Evolutionary conservation across 768 basidiomycete species (phyloP).

Genomic region (Leccinum aurantiacum): DNA sequence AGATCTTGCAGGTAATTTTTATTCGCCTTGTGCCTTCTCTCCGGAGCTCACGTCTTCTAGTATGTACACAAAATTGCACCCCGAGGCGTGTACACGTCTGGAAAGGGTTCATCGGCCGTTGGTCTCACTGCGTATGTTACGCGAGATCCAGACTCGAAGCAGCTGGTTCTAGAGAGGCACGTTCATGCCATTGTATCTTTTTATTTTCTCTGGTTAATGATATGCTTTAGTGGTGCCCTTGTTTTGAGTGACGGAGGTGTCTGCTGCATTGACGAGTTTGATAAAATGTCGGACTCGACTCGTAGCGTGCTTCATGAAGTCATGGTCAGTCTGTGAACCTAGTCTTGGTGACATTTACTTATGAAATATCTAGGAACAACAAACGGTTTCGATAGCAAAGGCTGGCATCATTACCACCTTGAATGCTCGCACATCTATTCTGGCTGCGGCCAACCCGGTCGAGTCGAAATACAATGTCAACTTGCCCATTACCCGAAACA

Average conservation of each 20-base stretch:
- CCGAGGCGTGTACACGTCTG: constrained; percentile 95
- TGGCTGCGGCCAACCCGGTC: constrained; percentile 97
- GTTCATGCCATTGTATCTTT: constrained; percentile 9
- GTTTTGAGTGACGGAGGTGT: constrained; percentile 96
- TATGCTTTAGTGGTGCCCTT: constrained; percentile 71
- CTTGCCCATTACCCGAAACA: constrained; percentile 91
- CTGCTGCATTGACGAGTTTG: constrained; percentile 98
- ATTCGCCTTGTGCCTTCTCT: neutral
- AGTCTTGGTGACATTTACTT: neutral
- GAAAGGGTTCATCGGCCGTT: constrained; percentile 97
- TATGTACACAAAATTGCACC: constrained; percentile 99
- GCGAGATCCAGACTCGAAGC: constrained; percentile 96
- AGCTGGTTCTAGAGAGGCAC: constrained; percentile 93
- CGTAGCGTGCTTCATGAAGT: constrained; percentile 98
- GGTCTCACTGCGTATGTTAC: constrained; percentile 99
- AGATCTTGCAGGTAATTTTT: constrained; percentile 77
- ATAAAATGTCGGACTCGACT: constrained; percentile 98
- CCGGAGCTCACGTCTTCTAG: constrained; percentile 39
- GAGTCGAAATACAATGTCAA: constrained; percentile 93
- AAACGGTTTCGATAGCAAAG: constrained; percentile 98
- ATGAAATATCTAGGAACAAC: constrained; percentile 77
- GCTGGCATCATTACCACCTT: constrained; percentile 98
- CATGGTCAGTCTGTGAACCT: constrained; percentile 59
- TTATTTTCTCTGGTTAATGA: constrained; percentile 3
- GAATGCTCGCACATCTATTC: constrained; percentile 96